phyloP scores from a whole-genome alignment of 371 early-diverging fungal species.

The Syncephalastrum contaminatum region DNA sequence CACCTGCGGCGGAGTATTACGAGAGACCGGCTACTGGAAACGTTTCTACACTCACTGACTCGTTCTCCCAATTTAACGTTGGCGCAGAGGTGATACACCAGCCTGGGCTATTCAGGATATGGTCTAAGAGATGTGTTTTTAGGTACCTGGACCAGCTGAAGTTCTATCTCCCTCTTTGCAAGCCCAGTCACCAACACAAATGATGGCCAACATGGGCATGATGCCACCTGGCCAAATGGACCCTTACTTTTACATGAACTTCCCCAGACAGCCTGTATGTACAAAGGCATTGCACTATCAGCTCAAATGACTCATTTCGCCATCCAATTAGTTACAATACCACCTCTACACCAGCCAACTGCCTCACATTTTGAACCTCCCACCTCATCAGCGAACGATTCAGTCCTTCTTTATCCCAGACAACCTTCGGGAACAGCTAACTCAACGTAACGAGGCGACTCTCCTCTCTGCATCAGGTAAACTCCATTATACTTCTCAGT shows the following conservation, averaged over 20 bases:
- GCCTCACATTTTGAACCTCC: constrained; percentile 70
- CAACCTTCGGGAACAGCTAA: constrained; percentile 73
- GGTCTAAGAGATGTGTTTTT: background rate
- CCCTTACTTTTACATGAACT: constrained; percentile 41
- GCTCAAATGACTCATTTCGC: constrained; percentile 3
- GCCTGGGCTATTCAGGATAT: background rate
- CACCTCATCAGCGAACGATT: constrained; percentile 73
- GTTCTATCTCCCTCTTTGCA: background rate
- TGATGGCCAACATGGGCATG: constrained; percentile 20
- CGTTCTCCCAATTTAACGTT: constrained; percentile 34
- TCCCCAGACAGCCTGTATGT: constrained; percentile 47
- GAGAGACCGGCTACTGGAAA: too few relatives aligned
- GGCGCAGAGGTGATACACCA: constrained; percentile 12
- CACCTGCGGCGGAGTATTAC: too few relatives aligned
- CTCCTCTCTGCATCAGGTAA: constrained; percentile 59
- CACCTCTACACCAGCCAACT: constrained; percentile 73
- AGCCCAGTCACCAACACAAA: constrained; percentile 16
- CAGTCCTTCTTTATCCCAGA: constrained; percentile 86
- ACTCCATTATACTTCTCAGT: background rate
- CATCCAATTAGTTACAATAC: constrained; percentile 60
- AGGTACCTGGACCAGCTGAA: background rate
- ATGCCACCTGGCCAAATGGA: constrained; percentile 28
- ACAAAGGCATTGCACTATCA: background rate
- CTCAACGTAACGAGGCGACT: constrained; percentile 68
- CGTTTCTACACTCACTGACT: constrained; percentile 18